These are phyloP conservation scores for Fusarium buharicum DNA, from an alignment of 2,329 filamentous ascomycete species.

Conservation along the genomic window DNA sequence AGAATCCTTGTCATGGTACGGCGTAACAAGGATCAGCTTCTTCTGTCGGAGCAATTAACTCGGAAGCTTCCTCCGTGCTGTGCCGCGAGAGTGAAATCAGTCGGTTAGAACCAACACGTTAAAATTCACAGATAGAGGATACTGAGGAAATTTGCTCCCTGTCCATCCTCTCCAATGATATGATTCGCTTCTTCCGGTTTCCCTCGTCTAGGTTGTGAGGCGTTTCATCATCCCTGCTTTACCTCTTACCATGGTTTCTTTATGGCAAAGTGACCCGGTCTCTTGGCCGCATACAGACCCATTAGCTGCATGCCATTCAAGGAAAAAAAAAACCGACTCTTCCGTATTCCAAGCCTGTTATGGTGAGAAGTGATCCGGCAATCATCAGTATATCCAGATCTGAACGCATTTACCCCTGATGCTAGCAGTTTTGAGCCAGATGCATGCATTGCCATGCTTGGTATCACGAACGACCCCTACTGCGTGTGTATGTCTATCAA, in stretches of 20 bases:
- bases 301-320: background rate
- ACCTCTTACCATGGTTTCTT: too few relatives aligned
- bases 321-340: background rate
- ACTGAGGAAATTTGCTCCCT: background rate
- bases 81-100: conserved; percentile 11
- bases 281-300: background rate
- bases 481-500: background rate
- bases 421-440: conserved; percentile 16
- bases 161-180: background rate
- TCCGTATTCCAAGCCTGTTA: too few relatives aligned
- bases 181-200: background rate
- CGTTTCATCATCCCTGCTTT: conserved; percentile 4
- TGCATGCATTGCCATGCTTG: too few relatives aligned
- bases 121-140: background rate
- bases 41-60: too few relatives aligned
- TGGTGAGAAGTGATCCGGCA: background rate
- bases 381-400: background rate
- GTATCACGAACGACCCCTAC: conserved; percentile 9
- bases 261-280: background rate
- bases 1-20: too few relatives aligned
- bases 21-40: too few relatives aligned
- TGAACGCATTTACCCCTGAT: conserved; percentile 13
- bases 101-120: background rate
- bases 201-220: too few relatives aligned
- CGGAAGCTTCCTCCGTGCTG: too few relatives aligned